phyloP scores from a whole-genome alignment of 768 basidiomycete genomes.

The Pleurotus salmoneostramineus region DNA sequence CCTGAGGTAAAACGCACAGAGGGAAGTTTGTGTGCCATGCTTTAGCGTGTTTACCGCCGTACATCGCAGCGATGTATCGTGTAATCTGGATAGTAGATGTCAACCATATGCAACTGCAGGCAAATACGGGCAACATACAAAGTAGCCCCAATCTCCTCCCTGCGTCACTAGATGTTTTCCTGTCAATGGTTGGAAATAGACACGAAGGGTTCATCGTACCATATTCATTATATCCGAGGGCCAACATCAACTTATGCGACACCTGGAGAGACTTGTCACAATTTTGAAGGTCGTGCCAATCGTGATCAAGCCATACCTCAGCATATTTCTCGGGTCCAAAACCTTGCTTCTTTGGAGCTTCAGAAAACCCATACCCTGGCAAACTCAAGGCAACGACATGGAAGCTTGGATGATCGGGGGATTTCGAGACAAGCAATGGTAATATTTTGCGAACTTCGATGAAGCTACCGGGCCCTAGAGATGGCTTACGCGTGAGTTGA shows the following conservation, averaged over 20 bases:
- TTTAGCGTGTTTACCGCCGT: conserved; percentile 37
- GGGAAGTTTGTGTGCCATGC: conserved; percentile 52
- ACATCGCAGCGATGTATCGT: conserved; percentile 20
- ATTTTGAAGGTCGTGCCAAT: neutral
- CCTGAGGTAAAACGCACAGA: conserved; percentile 19
- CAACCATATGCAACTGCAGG: neutral
- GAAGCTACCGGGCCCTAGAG: conserved; percentile 58
- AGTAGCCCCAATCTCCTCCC: conserved; percentile 28
- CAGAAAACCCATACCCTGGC: conserved; percentile 62
- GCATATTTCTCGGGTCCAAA: conserved; percentile 44
- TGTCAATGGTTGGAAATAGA: neutral
- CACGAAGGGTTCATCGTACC: conserved; percentile 20
- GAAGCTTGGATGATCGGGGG: conserved; percentile 48
- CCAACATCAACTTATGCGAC: conserved; percentile 43
- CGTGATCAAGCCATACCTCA: conserved; percentile 27
- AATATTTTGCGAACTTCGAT: conserved; percentile 56
- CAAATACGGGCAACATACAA: conserved; percentile 6
- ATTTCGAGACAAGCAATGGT: conserved; percentile 41
- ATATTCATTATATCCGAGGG: conserved; percentile 43
- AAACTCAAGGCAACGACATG: conserved; percentile 60
- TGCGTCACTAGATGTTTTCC: conserved; percentile 30
- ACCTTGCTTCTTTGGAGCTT: conserved; percentile 47
- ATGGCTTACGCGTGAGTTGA: neutral
- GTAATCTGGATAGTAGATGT: conserved; percentile 16
- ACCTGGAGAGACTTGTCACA: conserved; percentile 21